A percentile compares a stretch with the other conserved stretches of the same genome.
Conservation (phyloP, 805 yeast genomes). For the Wickerhamomyces chambardii region DNA sequence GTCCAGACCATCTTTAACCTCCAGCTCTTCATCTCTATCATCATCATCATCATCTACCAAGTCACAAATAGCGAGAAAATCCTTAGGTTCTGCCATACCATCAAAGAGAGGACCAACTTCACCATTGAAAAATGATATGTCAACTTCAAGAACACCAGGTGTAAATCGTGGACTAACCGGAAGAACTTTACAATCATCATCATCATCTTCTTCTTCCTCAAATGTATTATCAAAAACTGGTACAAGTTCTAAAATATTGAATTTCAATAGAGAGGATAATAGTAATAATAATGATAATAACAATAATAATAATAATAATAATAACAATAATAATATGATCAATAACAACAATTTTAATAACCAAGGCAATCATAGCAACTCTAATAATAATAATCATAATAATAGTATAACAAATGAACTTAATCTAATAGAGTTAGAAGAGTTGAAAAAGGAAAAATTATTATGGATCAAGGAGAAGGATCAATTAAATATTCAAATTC, state of each 20-base stretch:
- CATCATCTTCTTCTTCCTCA: no score
- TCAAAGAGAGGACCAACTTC: constrained; percentile 65
- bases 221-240: no score
- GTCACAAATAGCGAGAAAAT: constrained; percentile 9
- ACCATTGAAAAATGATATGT: constrained; percentile 40
- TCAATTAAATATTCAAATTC: constrained; percentile 16
- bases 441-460: constrained; percentile 43
- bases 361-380: no score
- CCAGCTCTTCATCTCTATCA: no score
- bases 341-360: no score
- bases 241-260: no score
- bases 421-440: constrained; percentile 35
- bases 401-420: constrained; percentile 18
- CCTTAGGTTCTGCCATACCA: constrained; percentile 33
- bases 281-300: no score
- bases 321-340: no score
- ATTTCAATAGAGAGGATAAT: no score
- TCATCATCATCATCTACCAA: constrained; percentile 7
- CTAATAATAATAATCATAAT: not conserved
- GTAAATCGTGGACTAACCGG: constrained; percentile 29
- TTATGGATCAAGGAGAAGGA: constrained; percentile 22
- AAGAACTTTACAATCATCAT: constrained; percentile 27
- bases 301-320: no score
- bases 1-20: constrained; percentile 1
- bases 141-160: constrained; percentile 20